Evolutionary conservation across 139 green algal species (phyloP), one percentile per base, ranked within the genome.

Genomic region (Picochlorum sp.): DNA sequence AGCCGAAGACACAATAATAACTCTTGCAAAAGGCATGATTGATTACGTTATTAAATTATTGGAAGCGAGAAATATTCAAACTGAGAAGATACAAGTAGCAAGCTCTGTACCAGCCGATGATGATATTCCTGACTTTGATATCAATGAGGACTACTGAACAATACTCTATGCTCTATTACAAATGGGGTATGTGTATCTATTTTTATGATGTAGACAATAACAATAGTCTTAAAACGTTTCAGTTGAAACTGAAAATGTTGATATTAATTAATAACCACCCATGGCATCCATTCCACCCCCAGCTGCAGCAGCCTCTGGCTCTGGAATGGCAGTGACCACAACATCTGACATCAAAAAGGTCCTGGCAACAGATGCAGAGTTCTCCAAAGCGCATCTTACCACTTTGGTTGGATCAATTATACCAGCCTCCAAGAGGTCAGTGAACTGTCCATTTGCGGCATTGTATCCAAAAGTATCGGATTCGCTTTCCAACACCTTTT

Each of bases 401-500:
- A 95, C 87, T 88, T 98, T 98, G 57, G 93, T 90, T 58, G 93
- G 93, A 80, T 99, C 93, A 63, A 99, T 96, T 79, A 99, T 97
- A 65, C 93, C 93, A 9, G 74, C 76, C 55, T 80, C 67, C 84
- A 99, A 89, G 4, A 99, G 77, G 80, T 99, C 83, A 72, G 94
- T 76, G 47, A 86, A 98, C 66, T 74, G 64, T 67, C 86, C 93
- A 50, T 73, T 91, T 24, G 90, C 93, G 16, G 77, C 72, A 67
- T 98, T 99, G 86, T 97, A 99, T 66, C 93, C 93, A 57, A 84
- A 90, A 81, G 97, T 98, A 62, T 85, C 88, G 16, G 96, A 88
- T 7, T 94, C 84, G 43, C 83, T 84, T 80, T 99, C 93, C 54
- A 99, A 80, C 67, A 99, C 82, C 25, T 44, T 47, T 59, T 96